phyloP scores from a whole-genome alignment of 1,139 yeast species.

The Geotrichum phurueaensis region DNA sequence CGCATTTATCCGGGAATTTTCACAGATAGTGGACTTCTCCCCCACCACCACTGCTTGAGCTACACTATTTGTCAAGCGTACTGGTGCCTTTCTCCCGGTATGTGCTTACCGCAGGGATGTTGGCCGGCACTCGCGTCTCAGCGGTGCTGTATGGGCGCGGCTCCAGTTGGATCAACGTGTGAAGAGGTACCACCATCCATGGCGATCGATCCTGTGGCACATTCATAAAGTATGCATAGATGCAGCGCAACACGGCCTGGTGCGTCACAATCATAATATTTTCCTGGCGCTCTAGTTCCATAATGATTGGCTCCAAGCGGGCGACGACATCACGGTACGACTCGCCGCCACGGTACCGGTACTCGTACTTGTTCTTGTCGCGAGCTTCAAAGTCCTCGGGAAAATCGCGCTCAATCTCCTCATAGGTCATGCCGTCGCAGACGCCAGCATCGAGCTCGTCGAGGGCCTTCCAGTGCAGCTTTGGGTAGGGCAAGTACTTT shows the following conservation, averaged over 20 bases:
- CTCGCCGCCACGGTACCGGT: constrained; percentile 95
- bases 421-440: constrained; percentile 91
- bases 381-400: constrained; percentile 96
- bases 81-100: constrained; percentile 77
- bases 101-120: constrained; percentile 95
- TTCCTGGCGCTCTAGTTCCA: constrained; percentile 97
- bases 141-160: constrained; percentile 89
- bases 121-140: constrained; percentile 85
- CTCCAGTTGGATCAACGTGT: constrained; percentile 85
- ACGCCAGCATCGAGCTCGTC: constrained; percentile 98
- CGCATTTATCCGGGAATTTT: no score
- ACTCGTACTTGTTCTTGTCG: constrained; percentile 92
- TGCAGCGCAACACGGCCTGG: constrained; percentile 93
- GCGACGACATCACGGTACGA: constrained; percentile 93
- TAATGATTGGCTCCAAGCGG: constrained; percentile 89
- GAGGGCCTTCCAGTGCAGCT: constrained; percentile 90
- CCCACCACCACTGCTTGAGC: not conserved
- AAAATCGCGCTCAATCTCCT: constrained; percentile 72
- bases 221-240: constrained; percentile 96
- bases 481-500: constrained; percentile 70
- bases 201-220: constrained; percentile 97
- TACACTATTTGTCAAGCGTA: not conserved
- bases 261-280: constrained; percentile 93
- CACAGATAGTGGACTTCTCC: not conserved
- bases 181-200: constrained; percentile 98